Evolutionary conservation across 75 land plant species (phyloP).

Genomic region (Chamaecyparis obtusa): DNA sequence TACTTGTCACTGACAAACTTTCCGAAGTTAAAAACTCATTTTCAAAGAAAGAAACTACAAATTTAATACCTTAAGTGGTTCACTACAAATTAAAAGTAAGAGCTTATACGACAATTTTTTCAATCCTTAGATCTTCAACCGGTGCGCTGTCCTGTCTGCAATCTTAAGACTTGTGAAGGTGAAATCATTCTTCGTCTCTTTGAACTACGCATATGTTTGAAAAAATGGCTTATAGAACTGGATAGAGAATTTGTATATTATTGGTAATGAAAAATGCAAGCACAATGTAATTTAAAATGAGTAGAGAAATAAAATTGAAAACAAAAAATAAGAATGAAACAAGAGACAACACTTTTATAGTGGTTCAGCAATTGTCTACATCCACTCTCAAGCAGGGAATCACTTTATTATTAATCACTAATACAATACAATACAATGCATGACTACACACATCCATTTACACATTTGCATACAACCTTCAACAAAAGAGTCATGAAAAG

Average conservation of each 20-base stretch:
- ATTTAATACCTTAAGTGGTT: slow-evolving; percentile 56
- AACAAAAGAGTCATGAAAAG: too few relatives aligned
- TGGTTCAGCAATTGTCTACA: too few relatives aligned
- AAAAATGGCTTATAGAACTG: background rate
- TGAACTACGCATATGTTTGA: background rate
- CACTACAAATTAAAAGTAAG: background rate
- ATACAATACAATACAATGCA: too few relatives aligned
- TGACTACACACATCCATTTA: too few relatives aligned
- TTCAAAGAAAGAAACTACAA: slow-evolving; percentile 6
- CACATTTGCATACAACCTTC: too few relatives aligned
- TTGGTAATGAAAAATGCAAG: slow-evolving; percentile 34
- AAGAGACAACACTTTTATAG: too few relatives aligned
- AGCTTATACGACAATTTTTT: background rate
- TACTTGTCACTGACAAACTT: slow-evolving; percentile 47
- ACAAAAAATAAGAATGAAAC: too few relatives aligned
- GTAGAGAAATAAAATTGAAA: too few relatives aligned
- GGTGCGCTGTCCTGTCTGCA: slow-evolving; percentile 86
- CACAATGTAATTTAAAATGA: too few relatives aligned
- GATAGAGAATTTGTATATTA: background rate
- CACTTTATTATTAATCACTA: too few relatives aligned
- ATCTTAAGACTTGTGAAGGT: slow-evolving; percentile 84
- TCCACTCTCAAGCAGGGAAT: too few relatives aligned
- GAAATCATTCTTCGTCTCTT: background rate
- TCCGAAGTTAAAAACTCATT: slow-evolving; percentile 23
- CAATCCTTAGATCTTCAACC: slow-evolving; percentile 72